Evolutionary conservation across 148 eudicot genomes (phyloP).

Genomic region (Vaccinium darrowii): DNA sequence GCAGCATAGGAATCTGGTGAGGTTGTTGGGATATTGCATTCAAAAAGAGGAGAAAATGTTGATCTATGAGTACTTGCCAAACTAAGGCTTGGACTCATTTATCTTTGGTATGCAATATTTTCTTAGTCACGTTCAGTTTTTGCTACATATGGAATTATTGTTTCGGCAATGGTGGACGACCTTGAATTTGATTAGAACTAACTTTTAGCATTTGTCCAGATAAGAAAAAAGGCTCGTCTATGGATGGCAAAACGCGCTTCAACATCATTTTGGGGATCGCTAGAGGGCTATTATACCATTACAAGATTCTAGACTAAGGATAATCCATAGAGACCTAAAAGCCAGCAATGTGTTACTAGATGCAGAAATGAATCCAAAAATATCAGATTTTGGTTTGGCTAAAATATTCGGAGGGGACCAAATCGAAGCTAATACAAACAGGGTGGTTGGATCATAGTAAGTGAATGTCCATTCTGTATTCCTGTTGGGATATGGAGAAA

Average conservation of each 20-base stretch:
- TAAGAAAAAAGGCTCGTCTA: conserved; percentile 24
- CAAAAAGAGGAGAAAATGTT: neutral
- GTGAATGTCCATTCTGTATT: neutral
- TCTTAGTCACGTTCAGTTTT: neutral
- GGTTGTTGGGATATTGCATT: neutral
- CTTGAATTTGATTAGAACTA: neutral
- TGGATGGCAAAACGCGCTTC: conserved; percentile 38
- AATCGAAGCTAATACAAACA: neutral
- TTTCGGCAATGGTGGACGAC: neutral
- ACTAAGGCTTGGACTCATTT: conserved; percentile 53
- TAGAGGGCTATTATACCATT: neutral
- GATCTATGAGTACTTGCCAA: conserved; percentile 55
- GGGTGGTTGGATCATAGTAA: conserved; percentile 2
- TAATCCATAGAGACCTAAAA: neutral
- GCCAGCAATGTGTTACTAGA: neutral
- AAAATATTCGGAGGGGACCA: neutral
- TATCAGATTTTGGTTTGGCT: conserved; percentile 3
- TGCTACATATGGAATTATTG: neutral
- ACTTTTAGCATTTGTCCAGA: conserved; percentile 26
- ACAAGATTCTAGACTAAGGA: neutral
- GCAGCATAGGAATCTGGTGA: neutral
- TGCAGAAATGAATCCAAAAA: conserved; percentile 1
- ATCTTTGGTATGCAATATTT: conserved; percentile 42
- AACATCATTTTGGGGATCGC: neutral
- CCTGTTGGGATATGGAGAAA: conserved; percentile 34